Evolutionary conservation across 2,329 filamentous ascomycete genomes (phyloP), one percentile per base, ranked within the genome.

Genomic region (Canariomyces notabilis): DNA sequence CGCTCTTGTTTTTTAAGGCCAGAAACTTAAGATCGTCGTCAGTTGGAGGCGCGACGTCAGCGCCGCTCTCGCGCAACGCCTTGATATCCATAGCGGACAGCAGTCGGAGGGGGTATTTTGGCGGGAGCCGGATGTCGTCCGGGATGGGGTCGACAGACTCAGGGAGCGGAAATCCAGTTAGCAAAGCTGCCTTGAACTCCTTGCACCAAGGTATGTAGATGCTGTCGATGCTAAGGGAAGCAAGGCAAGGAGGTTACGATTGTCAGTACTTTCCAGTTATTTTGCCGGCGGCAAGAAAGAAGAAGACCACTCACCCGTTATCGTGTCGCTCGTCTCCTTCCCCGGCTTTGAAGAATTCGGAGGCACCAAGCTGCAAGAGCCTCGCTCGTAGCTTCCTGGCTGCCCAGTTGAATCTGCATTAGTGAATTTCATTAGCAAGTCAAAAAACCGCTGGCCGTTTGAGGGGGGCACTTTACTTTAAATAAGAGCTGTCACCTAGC

Each of bases 271-370:
- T n/a, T n/a, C n/a, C n/a, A n/a, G n/a, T 16, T 34, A 37, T 44
- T 20, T 23, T 8, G 33, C 29, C 11, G 26, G 15, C 16, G 4
- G 8, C 12, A 39, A 48, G n/a, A n/a, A 52, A 14, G 36, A 18
- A 16, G 37, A n/a, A 19, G 19, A 18, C 51, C n/a, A 70, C 77
- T 56, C 70, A 93, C 83, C 91, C 90, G 67, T 97, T 90, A 20
- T 88, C 81, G 70, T 96, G 89, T 62, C 94, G 88, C 58, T 96
- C 90, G 61, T 98, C 93, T 18, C 85, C 89, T 66, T 98, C 93
- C 11, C 88, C 93, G 31, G 83, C 74, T 33, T 84, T 80, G 58
- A 86, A 85, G 52, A 93, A 79, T 38, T 88, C 79, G 34, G 74
- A 74, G 2, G 88, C 93, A 1, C 91, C 91, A 1, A 98, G 77